Evolutionary conservation across 1,139 yeast species (phyloP), one percentile per base, ranked within the genome.

Genomic region (Saccharomyces hybrid): DNA sequence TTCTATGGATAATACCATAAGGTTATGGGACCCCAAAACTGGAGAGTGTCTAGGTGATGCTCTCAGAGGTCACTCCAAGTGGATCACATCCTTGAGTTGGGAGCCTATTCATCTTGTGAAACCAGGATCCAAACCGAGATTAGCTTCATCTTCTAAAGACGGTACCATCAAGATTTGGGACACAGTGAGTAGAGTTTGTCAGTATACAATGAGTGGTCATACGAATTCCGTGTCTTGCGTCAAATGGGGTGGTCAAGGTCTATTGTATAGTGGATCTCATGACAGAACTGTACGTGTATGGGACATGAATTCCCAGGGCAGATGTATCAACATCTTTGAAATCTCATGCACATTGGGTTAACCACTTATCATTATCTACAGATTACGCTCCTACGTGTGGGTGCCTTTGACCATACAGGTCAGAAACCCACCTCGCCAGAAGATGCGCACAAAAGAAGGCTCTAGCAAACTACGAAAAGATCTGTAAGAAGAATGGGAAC

Each of bases 271-370:
- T 51, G 95, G 90, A 2, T 90, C 98, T 6, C 99, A 93, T 67
- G 99, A 93, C 71, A 93, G 90, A 69, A 88, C 97, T 2, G 86
- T 93, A 61, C 86, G 86, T 70, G 88, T 88, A 1, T 93, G 99
- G 99, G 95, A 88, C 66, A 77, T 84, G 53, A 85, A 86, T 21
- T 79, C 79, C 48, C 64, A 61, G 49, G 97, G 97, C 24, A 83
- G 82, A 63, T 82, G 96, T 63, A 78, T 88, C 48, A 90, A 87
- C 66, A 84, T 88, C 1, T 75, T 75, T 93, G 60, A 84, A 84
- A 69, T 81, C 95, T 50, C 99, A 93, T 70, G 98, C 96, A 2
- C 99, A 95, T 72, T 93, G 99, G 98, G 95, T 93, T 51, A 93
- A 93, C 69, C 98, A 93, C 71, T 77, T 93, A 59, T 87, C 97